A percentile compares a stretch with the other conserved stretches of the same genome.
Conservation (phyloP, 1,284 basidiomycete species). For the Puccinia triticina region DNA sequence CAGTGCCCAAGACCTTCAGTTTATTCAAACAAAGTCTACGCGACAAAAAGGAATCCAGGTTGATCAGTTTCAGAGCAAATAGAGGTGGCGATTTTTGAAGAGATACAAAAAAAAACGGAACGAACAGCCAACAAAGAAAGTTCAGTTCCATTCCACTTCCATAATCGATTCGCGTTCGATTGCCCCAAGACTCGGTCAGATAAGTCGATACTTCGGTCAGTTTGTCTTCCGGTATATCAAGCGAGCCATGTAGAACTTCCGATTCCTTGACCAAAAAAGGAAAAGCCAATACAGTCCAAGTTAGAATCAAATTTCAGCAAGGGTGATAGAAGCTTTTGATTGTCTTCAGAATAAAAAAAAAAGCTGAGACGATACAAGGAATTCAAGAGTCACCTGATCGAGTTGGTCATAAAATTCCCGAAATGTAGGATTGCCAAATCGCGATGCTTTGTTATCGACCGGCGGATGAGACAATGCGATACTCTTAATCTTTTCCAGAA, state of each 20-base stretch:
- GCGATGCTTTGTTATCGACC: slow-evolving; percentile 83
- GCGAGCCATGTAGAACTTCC: slow-evolving; percentile 63
- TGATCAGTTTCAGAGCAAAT: neutral
- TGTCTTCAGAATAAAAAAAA: slow-evolving; percentile 4
- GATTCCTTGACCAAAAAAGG: slow-evolving; percentile 55
- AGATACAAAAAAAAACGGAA: slow-evolving; percentile 52
- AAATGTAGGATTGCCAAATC: slow-evolving; percentile 98
- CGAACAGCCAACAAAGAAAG: slow-evolving; percentile 94
- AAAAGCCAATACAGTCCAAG: slow-evolving; percentile 18
- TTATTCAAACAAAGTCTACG: slow-evolving; percentile 77
- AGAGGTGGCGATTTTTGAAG: neutral
- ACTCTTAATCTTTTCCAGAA: slow-evolving; percentile 72
- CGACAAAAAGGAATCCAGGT: neutral
- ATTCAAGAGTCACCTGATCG: slow-evolving; percentile 64
- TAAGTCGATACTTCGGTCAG: slow-evolving; percentile 75
- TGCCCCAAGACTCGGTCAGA: slow-evolving; percentile 88
- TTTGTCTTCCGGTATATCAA: slow-evolving; percentile 67
- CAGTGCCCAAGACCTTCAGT: slow-evolving; percentile 69
- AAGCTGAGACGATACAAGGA: slow-evolving; percentile 13
- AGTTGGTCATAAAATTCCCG: slow-evolving; percentile 85
- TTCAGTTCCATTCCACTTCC: slow-evolving; percentile 99
- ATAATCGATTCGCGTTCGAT: slow-evolving; percentile 89
- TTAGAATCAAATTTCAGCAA: slow-evolving; percentile 5
- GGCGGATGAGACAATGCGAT: slow-evolving; percentile 75
- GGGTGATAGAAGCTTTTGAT: slow-evolving; percentile 60